phyloP scores from a whole-genome alignment of 805 yeast genomes.

The Saccharomycopsis fibuligera region DNA sequence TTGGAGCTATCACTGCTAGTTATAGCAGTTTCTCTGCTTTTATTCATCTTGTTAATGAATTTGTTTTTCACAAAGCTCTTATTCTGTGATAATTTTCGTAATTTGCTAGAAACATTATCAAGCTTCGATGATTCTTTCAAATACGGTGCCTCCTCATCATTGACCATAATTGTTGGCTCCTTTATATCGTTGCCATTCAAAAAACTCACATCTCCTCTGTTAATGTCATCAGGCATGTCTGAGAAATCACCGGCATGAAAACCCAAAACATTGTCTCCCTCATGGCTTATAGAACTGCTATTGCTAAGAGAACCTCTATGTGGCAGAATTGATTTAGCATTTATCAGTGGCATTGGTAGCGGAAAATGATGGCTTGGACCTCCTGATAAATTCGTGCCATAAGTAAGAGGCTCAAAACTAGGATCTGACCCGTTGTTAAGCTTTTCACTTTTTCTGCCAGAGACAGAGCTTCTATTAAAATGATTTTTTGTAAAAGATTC shows the following conservation, averaged over 20 bases:
- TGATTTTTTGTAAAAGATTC: no score
- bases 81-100: not conserved
- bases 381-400: no score
- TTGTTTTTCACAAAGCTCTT: not conserved
- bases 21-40: not conserved
- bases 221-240: no score
- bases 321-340: not conserved
- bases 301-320: not conserved
- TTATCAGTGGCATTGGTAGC: not conserved
- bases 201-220: no score
- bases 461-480: not conserved
- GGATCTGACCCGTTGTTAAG: no score
- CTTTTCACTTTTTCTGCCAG: not conserved
- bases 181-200: not conserved
- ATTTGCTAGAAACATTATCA: not conserved
- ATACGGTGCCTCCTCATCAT: not conserved
- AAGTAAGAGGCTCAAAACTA: no score
- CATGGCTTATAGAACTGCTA: not conserved
- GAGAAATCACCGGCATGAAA: no score
- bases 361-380: not conserved
- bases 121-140: not conserved
- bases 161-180: not conserved
- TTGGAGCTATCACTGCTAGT: conserved; percentile 1
- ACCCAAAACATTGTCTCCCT: no score
- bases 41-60: not conserved